Percentiles rank a stretch among this genome's conserved stretches.
Conservation (phyloP, 805 yeast genomes). For the Lipomyces sp. region DNA sequence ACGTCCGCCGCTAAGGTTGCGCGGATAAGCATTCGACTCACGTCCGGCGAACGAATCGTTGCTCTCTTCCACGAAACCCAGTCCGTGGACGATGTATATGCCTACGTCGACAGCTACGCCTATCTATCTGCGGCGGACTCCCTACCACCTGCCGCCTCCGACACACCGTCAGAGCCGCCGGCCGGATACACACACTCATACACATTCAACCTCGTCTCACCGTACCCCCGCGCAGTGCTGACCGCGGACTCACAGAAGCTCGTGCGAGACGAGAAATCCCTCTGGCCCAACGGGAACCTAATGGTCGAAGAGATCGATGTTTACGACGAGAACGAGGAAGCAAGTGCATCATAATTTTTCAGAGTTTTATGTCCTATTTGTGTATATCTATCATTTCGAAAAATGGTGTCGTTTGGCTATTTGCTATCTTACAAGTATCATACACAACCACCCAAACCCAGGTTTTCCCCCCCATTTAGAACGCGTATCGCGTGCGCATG, state of each 20-base stretch:
- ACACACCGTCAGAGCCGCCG: conserved; percentile 32
- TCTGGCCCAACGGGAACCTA: conserved; percentile 65
- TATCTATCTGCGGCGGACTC: conserved; percentile 18
- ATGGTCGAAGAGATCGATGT: conserved; percentile 45
- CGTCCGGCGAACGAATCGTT: conserved; percentile 57
- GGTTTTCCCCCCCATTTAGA: conserved; percentile 1
- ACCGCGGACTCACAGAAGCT: conserved; percentile 32
- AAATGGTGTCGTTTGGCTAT: background rate
- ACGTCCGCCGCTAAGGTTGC: conserved; percentile 40
- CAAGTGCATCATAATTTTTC: too few relatives aligned
- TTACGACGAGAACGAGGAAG: conserved; percentile 16
- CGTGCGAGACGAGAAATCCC: conserved; percentile 45
- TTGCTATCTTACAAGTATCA: background rate
- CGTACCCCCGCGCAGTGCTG: conserved; percentile 55
- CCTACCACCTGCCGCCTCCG: background rate
- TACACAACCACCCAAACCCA: background rate
- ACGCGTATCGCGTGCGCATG: conserved; percentile 33
- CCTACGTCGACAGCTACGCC: conserved; percentile 58
- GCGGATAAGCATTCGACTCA: conserved; percentile 66
- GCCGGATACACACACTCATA: conserved; percentile 47
- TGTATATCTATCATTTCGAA: background rate
- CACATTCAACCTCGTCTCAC: conserved; percentile 50
- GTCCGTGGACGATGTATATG: conserved; percentile 60
- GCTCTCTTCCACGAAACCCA: conserved; percentile 47
- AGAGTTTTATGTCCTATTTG: background rate